Evolutionary conservation across 2,329 filamentous ascomycete genomes (phyloP), one percentile per base, ranked within the genome.

Genomic region (Incumbomyces delicatus): DNA sequence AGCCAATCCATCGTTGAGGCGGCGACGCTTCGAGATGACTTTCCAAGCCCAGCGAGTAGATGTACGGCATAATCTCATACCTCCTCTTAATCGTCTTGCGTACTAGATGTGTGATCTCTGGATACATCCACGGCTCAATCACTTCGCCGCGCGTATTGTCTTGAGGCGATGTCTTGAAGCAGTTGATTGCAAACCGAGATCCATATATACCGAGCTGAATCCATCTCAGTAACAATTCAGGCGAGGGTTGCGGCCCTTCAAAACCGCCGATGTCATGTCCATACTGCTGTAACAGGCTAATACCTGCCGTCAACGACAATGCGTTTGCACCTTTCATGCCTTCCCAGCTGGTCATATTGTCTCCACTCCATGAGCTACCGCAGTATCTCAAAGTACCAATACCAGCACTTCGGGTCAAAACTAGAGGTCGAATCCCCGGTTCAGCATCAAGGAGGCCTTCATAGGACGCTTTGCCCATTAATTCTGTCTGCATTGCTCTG

Each of bases 101-200:
- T 12, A 87, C 68, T 1, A 81, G 63, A 0, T 74, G 75, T 0
- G 80, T 79, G 22, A 80, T 78, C 31, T 80, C 75, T 0, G 81
- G 79, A 57, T 86, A 83, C 80, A 86, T 85, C 80, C 81, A 87
- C 0, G 83, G 83, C 64, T 86, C 82, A 48, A 87, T 87, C 0
- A 87, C 81, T 31, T 84, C 82, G 6, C 83, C 83, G 18, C 84
- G 71, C 0, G 70, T 69, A 56, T 80, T 85, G 61, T 86, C 78
- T 1, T 74, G 67, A 0, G 76, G 72, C 0, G 74, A 76, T 0
- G 83, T 87, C 66, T 87, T 87, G 74, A 82, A 86, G 63, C 83
- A 87, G 63, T 87, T 87, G 67, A 86, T 86, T 10, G 83, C 80
- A 56, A 87, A 86, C 0, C 83, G 77, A 0, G 79, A 74, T 1